A percentile compares a stretch with the other conserved stretches of the same genome.
These are phyloP conservation scores for Ceriops tagal DNA, from an alignment of 345 rosid species.

Conservation along the genomic window DNA sequence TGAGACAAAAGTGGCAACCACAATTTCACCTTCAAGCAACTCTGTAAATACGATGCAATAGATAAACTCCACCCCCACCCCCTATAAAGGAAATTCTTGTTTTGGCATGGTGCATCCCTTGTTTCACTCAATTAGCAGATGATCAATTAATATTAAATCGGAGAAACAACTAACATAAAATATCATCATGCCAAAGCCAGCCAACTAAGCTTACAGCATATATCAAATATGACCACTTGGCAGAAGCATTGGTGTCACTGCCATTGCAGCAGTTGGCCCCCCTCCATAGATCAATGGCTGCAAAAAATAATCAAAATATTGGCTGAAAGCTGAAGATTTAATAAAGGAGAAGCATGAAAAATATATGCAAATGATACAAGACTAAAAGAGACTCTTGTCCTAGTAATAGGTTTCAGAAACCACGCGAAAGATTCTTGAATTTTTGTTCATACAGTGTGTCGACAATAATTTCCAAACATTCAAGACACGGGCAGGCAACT, in stretches of 20 bases:
- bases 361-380: neutral
- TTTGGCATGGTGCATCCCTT: too few species aligned
- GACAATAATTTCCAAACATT: neutral
- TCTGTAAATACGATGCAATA: neutral
- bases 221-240: slow-evolving; percentile 95
- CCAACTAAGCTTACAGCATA: slow-evolving; percentile 60
- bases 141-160: neutral
- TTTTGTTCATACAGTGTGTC: neutral
- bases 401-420: neutral
- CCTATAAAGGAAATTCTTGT: too few species aligned
- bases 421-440: neutral
- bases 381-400: slow-evolving; percentile 1
- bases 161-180: neutral
- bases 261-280: slow-evolving; percentile 68
- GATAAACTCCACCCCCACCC: neutral
- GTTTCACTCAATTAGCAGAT: neutral
- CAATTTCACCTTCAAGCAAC: neutral
- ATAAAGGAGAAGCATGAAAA: neutral
- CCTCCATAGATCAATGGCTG: slow-evolving; percentile 83
- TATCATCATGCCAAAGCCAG: neutral
- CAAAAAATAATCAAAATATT: slow-evolving; percentile 26
- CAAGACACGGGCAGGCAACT: neutral
- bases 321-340: slow-evolving; percentile 3
- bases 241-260: slow-evolving; percentile 95
- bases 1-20: too few species aligned